Evolutionary conservation across 192 early-diverging fungal genomes (phyloP), one percentile per base, ranked within the genome.

Genomic region (Anaeromyces robustus): DNA sequence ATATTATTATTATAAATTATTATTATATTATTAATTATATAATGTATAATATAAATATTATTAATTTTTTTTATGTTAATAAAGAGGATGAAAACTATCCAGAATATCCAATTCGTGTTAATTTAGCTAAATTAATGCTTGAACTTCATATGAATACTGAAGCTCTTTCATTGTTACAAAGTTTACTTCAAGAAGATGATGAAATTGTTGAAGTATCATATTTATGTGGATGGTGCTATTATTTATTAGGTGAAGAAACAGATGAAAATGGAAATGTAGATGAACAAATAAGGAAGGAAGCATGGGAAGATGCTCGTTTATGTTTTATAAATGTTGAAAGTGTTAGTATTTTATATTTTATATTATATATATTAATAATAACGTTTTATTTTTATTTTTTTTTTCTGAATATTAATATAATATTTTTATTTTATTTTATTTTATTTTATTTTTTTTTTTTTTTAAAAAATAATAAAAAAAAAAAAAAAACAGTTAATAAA

Each of bases 201-300:
- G 92, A 97, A 83, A 92, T 90, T 37, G 90, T 95, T 12, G 96
- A 99, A 84, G 83, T 91, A 37, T 98, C 95, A 94, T 99, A 99
- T 85, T 89, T 99, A 78, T 97, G 93, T 87, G 95, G 96, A 41
- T 99, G 94, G 94, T 92, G 92, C 52, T 96, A 97, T 81, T 94
- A 94, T 81, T 88, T 92, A 82, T 87, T 92, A 80, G 87, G 85
- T 29, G 82, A 68, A 37, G 83, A 82, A 29, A 77, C 52, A 19
- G 84, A 79, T 19, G 83, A 77, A n/a, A 81, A 80, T 16, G 78
- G 80, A 29, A 81, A 82, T 17, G 79, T 83, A 5, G 78, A 81
- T 59, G 86, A 87, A 4, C 89, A 90, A 22, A 89, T 92, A 32
- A 86, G 85, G 81, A 84, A 84, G 32, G 87, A 86, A 4, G 83